Conservation (phyloP, 2,329 filamentous ascomycete genomes). For the Fusarium sp. region DNA sequence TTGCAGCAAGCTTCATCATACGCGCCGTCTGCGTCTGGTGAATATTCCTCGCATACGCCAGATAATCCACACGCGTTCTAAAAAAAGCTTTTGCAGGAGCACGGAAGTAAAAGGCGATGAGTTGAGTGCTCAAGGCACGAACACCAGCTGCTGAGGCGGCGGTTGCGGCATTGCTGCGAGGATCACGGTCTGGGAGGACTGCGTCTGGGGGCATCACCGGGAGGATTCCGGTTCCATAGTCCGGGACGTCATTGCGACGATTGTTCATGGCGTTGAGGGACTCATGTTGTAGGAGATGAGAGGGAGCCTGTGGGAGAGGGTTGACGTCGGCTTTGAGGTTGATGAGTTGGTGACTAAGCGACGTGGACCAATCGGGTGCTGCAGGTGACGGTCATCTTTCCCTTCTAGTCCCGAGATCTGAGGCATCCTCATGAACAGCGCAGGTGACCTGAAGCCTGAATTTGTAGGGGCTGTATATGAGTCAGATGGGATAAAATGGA, state of each 20-base stretch:
- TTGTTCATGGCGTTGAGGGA: conserved; percentile 49
- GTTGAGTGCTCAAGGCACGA: conserved; percentile 83
- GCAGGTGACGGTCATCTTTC: conserved; percentile 1
- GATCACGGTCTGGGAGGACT: conserved; percentile 57
- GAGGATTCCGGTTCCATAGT: conserved; percentile 51
- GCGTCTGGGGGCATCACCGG: conserved; percentile 58
- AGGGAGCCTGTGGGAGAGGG: background rate
- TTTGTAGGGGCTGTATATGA: background rate
- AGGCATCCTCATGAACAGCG: conserved; percentile 9
- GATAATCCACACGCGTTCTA: conserved; percentile 86
- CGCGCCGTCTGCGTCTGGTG: conserved; percentile 59
- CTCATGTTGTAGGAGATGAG: conserved; percentile 42
- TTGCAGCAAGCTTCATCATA: conserved; percentile 51
- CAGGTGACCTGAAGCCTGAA: conserved; percentile 13
- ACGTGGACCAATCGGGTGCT: conserved; percentile 28
- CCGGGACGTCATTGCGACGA: conserved; percentile 48
- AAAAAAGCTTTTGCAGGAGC: conserved; percentile 95
- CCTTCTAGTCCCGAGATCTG: conserved; percentile 22
- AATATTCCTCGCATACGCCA: conserved; percentile 66
- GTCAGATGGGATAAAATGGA: too few relatives aligned
- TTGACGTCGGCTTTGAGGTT: conserved; percentile 12
- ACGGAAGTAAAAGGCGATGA: conserved; percentile 91
- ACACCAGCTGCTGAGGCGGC: conserved; percentile 88
- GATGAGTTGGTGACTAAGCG: conserved; percentile 39
- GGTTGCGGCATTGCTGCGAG: conserved; percentile 66